Percentiles rank a stretch among this genome's conserved stretches.
phyloP scores from a whole-genome alignment of 371 early-diverging fungal genomes.

The Zopfochytrium polystomum region DNA sequence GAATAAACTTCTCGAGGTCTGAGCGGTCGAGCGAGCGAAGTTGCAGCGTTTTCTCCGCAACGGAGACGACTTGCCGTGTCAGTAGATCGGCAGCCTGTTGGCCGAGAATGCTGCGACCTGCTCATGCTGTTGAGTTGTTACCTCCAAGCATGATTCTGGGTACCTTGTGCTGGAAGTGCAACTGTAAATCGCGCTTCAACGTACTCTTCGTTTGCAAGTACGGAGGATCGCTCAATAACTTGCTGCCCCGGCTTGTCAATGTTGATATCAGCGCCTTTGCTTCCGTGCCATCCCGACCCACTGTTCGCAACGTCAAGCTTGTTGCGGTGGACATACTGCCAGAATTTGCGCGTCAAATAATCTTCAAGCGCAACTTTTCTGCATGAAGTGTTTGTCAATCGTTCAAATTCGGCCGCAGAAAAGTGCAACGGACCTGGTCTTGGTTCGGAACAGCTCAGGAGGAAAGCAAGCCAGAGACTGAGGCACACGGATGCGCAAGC shows the following conservation, averaged over 20 bases:
- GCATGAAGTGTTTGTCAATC: constrained; percentile 8
- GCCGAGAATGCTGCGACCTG: constrained; percentile 44
- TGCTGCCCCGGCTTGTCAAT: constrained; percentile 47
- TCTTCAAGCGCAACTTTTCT: constrained; percentile 36
- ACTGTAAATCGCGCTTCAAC: constrained; percentile 29
- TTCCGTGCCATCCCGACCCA: constrained; percentile 29
- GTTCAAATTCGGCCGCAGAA: not conserved
- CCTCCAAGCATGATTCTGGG: too few species aligned
- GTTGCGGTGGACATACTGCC: not conserved
- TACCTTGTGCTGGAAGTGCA: constrained; percentile 18
- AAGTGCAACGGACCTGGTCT: constrained; percentile 20
- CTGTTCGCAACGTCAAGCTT: too few species aligned
- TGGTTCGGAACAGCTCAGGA: too few species aligned
- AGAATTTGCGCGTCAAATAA: constrained; percentile 26
- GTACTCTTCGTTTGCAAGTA: constrained; percentile 17
- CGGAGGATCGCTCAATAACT: constrained; percentile 45
- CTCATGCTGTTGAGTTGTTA: too few species aligned
- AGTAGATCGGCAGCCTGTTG: constrained; percentile 32
- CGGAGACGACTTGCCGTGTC: constrained; percentile 30
- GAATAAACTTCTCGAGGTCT: constrained; percentile 24
- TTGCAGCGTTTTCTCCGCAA: constrained; percentile 28
- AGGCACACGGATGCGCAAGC: constrained; percentile 36
- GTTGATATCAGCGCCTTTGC: constrained; percentile 33
- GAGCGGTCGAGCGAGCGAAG: constrained; percentile 19
- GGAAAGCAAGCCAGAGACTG: too few species aligned